Evolutionary conservation across 1,284 basidiomycete genomes (phyloP).

Genomic region (Sanguinoderma infundibulare): DNA sequence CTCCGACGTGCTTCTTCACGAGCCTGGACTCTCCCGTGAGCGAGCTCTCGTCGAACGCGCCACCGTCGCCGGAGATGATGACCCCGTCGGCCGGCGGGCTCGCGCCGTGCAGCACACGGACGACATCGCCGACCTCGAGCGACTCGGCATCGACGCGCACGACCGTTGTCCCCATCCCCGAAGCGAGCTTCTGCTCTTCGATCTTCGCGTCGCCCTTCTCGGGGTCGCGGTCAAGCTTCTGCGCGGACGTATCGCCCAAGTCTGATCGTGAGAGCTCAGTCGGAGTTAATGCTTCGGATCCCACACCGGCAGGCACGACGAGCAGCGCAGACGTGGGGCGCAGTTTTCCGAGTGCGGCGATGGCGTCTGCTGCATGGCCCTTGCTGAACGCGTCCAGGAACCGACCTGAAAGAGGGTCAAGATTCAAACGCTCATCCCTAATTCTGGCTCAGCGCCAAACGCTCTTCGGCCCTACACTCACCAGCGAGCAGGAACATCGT

Average conservation of each 20-base stretch:
- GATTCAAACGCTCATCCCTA: too few relatives aligned
- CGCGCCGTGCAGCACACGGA: conserved; percentile 72
- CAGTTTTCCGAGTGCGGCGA: conserved; percentile 70
- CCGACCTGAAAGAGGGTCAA: conserved; percentile 49
- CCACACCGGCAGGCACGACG: conserved; percentile 44
- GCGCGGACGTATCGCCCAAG: conserved; percentile 3
- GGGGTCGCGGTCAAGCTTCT: conserved; percentile 40
- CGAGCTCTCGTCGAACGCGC: conserved; percentile 81
- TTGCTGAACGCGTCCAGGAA: conserved; percentile 71
- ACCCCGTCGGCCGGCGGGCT: conserved; percentile 80
- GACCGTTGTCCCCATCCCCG: conserved; percentile 37
- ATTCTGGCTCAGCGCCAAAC: neutral
- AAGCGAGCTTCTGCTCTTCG: conserved; percentile 31
- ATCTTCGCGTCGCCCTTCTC: conserved; percentile 47
- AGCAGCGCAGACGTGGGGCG: conserved; percentile 70
- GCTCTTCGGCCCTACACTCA: conserved; percentile 31
- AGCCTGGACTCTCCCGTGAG: conserved; percentile 81
- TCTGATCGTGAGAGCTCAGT: conserved; percentile 11
- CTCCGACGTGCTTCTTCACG: conserved; percentile 65
- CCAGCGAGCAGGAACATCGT: conserved; percentile 83
- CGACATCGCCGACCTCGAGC: conserved; percentile 79
- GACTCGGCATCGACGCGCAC: conserved; percentile 57
- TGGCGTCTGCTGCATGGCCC: conserved; percentile 71
- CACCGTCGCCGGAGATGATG: conserved; percentile 53
- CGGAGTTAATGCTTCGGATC: conserved; percentile 11